phyloP scores from a whole-genome alignment of 2,329 filamentous ascomycete species.

The Phoma sp. region DNA sequence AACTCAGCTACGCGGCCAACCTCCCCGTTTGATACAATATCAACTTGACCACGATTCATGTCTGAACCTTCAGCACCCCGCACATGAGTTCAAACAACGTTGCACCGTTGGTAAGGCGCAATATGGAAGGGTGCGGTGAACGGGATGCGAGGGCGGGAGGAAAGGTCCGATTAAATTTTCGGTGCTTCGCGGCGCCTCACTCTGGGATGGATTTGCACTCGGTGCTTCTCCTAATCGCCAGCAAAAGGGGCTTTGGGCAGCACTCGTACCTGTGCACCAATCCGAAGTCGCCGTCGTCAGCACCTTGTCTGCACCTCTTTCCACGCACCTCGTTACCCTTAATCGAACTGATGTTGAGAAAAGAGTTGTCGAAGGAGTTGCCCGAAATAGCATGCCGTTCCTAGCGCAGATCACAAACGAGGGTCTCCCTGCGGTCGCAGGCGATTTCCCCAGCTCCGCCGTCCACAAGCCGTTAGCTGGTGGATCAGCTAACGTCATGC shows the following conservation, averaged over 20 bases:
- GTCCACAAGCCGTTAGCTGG: neutral
- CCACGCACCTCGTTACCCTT: no score
- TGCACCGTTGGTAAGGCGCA: neutral
- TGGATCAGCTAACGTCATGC: conserved; percentile 15
- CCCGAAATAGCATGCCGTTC: conserved; percentile 4
- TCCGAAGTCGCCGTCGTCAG: no score
- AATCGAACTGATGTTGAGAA: no score
- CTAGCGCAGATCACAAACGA: neutral
- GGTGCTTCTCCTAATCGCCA: neutral
- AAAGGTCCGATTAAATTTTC: conserved; percentile 9
- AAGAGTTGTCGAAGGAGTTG: neutral
- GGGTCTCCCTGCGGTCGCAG: neutral
- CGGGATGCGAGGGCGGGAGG: neutral
- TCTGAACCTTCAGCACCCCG: neutral
- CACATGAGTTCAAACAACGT: neutral
- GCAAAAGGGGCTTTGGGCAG: conserved; percentile 1
- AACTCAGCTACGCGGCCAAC: neutral
- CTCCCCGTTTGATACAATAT: no score
- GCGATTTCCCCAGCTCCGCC: conserved; percentile 7
- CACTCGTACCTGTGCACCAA: no score
- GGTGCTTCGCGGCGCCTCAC: conserved; percentile 7
- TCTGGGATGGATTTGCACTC: neutral
- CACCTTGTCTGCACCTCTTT: no score
- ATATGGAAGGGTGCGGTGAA: neutral
- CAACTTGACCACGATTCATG: neutral